Conservation (phyloP, 164 flowering plant genomes). For the Tinospora cordifolia region DNA sequence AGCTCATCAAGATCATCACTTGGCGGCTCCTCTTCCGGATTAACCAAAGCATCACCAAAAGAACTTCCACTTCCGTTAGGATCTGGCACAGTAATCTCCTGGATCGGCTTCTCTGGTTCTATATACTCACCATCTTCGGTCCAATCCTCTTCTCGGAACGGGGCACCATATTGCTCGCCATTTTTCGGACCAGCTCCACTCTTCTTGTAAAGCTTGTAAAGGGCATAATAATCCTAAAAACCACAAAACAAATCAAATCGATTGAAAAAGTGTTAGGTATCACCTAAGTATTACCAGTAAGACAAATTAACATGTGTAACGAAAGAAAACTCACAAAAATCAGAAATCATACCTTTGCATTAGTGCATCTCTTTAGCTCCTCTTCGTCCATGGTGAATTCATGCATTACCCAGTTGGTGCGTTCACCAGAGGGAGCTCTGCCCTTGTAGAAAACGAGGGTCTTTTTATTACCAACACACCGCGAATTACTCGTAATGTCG, state of each 20-base stretch:
- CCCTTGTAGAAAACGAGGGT: conserved; percentile 79
- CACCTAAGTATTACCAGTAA: not conserved
- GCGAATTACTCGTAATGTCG: conserved; percentile 36
- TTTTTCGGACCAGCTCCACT: conserved; percentile 98
- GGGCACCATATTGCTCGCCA: conserved; percentile 97
- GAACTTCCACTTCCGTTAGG: conserved; percentile 12
- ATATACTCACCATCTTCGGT: conserved; percentile 43
- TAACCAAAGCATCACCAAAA: conserved; percentile 10
- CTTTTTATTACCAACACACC: conserved; percentile 72
- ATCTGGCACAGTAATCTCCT: conserved; percentile 14
- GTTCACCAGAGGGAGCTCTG: conserved; percentile 71
- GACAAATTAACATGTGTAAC: not conserved
- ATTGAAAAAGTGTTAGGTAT: not conserved
- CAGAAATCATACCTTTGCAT: conserved; percentile 34
- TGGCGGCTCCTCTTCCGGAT: conserved; percentile 7
- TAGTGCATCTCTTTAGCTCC: conserved; percentile 68
- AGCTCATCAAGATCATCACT: conserved; percentile 30
- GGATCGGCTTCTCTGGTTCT: conserved; percentile 14
- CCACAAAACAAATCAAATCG: not conserved
- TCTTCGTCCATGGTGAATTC: conserved; percentile 82
- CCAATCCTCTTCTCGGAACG: conserved; percentile 87
- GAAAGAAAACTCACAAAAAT: not conserved
- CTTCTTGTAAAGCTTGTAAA: conserved; percentile 74
- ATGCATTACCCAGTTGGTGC: conserved; percentile 99
- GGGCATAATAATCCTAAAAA: conserved; percentile 65